Evolutionary conservation across 345 rosid species (phyloP).

Genomic region (Pistacia vera): DNA sequence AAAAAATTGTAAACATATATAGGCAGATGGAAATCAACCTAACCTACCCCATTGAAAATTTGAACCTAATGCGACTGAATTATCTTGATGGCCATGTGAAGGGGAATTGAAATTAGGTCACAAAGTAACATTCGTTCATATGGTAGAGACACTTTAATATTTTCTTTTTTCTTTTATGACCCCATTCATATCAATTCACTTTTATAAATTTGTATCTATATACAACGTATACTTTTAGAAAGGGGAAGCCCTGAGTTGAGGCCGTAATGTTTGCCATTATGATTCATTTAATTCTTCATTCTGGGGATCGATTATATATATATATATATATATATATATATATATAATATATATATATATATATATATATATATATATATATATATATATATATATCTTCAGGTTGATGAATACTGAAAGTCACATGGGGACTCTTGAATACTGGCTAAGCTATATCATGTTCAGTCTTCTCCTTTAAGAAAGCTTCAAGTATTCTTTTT

Average conservation of each 20-base stretch:
- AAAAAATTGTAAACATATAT: too few relatives aligned
- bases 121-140: neutral
- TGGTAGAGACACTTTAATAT: too few relatives aligned
- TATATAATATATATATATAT: too few relatives aligned
- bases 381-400: neutral
- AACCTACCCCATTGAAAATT: neutral
- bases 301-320: too few relatives aligned
- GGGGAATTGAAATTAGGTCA: neutral
- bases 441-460: neutral
- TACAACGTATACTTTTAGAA: too few relatives aligned
- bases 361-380: too few relatives aligned
- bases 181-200: too few relatives aligned
- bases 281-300: neutral
- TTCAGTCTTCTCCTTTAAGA: constrained; percentile 4
- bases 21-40: neutral
- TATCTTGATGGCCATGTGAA: neutral
- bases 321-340: too few relatives aligned
- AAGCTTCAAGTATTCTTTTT: neutral
- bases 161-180: too few relatives aligned
- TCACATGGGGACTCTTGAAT: neutral
- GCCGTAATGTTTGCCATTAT: neutral
- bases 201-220: too few relatives aligned
- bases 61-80: neutral
- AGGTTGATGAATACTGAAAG: neutral
- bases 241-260: neutral